Conservation (phyloP, 1,284 basidiomycete genomes). For the Limonomyces culmigenus region DNA sequence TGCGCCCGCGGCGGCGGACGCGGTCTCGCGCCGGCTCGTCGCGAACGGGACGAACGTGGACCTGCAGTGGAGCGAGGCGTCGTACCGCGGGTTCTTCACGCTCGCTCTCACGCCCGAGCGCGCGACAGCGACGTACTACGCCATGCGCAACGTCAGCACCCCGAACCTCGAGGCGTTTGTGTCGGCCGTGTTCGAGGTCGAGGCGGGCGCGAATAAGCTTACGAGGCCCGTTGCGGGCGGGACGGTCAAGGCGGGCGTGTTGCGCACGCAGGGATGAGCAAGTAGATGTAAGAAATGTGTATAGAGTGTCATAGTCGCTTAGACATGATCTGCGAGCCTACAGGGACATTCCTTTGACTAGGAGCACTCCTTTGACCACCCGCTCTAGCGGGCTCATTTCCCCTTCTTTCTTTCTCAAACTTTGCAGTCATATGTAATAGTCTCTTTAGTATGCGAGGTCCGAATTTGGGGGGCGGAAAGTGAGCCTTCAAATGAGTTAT, state of each 20-base stretch:
- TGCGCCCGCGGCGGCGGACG: conserved; percentile 22
- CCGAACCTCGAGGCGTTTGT: background rate
- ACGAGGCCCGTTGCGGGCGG: conserved; percentile 38
- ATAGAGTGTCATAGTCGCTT: no score
- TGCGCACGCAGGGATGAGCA: no score
- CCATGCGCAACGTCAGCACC: conserved; percentile 34
- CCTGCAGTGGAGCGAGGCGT: conserved; percentile 50
- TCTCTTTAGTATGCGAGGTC: no score
- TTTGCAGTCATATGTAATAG: no score
- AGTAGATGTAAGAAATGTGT: no score
- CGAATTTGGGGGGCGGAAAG: no score
- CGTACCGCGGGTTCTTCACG: conserved; percentile 46
- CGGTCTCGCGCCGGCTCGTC: conserved; percentile 23
- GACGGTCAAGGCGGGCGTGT: conserved; percentile 22
- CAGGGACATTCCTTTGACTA: no score
- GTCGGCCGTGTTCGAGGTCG: background rate
- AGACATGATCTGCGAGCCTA: no score
- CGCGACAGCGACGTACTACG: conserved; percentile 40
- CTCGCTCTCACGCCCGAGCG: conserved; percentile 26
- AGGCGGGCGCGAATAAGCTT: conserved; percentile 30
- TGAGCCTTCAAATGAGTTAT: no score
- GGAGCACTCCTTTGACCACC: no score
- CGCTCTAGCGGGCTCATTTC: no score
- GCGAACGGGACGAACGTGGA: conserved; percentile 24
- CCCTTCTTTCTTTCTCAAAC: no score